Conservation (phyloP, 306 rosid species). For the Glycine tomentella region DNA sequence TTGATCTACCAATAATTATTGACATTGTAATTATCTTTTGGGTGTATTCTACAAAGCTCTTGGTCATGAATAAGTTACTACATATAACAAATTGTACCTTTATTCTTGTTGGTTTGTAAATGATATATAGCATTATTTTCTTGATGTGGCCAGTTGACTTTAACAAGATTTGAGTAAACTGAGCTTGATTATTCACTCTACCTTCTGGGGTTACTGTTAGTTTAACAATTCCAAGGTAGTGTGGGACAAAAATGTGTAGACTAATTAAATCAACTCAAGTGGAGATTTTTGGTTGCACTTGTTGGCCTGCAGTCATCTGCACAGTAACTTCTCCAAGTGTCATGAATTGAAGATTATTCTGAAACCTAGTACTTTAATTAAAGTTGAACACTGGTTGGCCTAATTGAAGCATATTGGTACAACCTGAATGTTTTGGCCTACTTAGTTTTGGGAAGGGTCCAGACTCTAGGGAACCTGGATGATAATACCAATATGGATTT, state of each 20-base stretch:
- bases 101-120: too few relatives aligned
- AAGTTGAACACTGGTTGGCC: neutral
- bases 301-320: constrained; percentile 40
- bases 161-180: constrained; percentile 25
- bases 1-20: neutral
- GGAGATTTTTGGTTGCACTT: constrained; percentile 11
- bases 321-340: constrained; percentile 34
- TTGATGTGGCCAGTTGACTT: constrained; percentile 35
- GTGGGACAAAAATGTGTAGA: constrained; percentile 29
- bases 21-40: constrained; percentile 35
- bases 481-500: neutral
- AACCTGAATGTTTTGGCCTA: neutral
- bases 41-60: constrained; percentile 35
- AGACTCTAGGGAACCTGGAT: neutral
- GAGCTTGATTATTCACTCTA: constrained; percentile 20
- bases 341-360: neutral
- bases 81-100: constrained; percentile 3
- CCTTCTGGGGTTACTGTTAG: constrained; percentile 16
- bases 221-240: constrained; percentile 29
- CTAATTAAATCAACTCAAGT: constrained; percentile 35
- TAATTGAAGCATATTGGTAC: neutral
- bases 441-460: neutral
- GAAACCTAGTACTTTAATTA: neutral
- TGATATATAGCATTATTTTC: too few relatives aligned
- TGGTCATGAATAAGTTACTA: constrained; percentile 5